These are phyloP conservation scores for Colletotrichum nymphaeae DNA, from an alignment of 2,329 filamentous ascomycete genomes.

Conservation along the genomic window DNA sequence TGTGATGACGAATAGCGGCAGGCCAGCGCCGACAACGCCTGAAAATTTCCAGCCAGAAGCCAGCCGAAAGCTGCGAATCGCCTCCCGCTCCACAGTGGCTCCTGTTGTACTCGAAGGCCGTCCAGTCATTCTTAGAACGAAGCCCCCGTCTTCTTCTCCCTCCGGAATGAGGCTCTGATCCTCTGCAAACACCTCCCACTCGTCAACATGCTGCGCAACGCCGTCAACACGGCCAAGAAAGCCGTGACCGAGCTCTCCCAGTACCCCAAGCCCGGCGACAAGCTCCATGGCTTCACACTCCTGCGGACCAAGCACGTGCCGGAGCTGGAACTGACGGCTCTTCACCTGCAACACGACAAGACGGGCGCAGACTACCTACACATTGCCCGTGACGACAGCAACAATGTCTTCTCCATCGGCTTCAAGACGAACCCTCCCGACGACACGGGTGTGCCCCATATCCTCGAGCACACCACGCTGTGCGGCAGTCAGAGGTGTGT, in stretches of 20 bases:
- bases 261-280: conserved; percentile 83
- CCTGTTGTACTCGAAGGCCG: neutral
- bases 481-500: conserved; percentile 92
- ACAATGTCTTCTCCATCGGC: conserved; percentile 99
- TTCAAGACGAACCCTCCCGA: conserved; percentile 99
- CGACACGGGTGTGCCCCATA: conserved; percentile 95
- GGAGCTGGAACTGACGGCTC: conserved; percentile 90
- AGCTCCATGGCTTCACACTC: conserved; percentile 93
- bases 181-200: neutral
- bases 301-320: conserved; percentile 91
- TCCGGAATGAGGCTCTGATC: conserved; percentile 3
- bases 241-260: conserved; percentile 81
- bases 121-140: neutral
- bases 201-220: conserved; percentile 61
- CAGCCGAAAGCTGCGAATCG: conserved; percentile 9
- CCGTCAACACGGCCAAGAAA: conserved; percentile 60
- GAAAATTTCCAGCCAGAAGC: conserved; percentile 25
- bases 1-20: conserved; percentile 33
- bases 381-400: conserved; percentile 92
- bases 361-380: conserved; percentile 97
- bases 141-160: neutral
- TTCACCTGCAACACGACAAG: conserved; percentile 92
- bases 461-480: conserved; percentile 95
- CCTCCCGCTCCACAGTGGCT: conserved; percentile 24
- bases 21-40: conserved; percentile 5